A percentile compares a stretch with the other conserved stretches of the same genome.
phyloP scores from a whole-genome alignment of 768 basidiomycete genomes.

The Boletus subparvulus region DNA sequence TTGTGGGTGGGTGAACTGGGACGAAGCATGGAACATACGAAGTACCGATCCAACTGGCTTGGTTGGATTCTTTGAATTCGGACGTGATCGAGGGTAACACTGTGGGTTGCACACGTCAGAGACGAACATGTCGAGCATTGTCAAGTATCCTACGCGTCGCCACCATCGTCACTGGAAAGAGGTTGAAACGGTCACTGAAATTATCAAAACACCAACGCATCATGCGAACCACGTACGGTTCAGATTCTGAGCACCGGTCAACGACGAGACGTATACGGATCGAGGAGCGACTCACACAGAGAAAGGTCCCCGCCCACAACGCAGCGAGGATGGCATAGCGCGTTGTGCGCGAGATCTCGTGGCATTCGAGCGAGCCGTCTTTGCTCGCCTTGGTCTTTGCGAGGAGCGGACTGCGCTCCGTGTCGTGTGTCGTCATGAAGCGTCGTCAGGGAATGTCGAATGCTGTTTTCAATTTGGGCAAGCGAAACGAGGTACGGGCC shows the following conservation, averaged over 20 bases:
- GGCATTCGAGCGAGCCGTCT: conserved; percentile 42
- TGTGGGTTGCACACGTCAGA: conserved; percentile 1
- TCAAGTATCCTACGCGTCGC: conserved; percentile 16
- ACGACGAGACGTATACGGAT: background rate
- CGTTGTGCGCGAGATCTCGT: conserved; percentile 56
- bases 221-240: conserved; percentile 1
- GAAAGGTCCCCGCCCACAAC: conserved; percentile 68
- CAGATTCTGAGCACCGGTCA: background rate
- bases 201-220: background rate
- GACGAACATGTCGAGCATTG: background rate
- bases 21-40: conserved; percentile 11
- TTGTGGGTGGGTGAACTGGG: background rate
- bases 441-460: background rate
- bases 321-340: conserved; percentile 60
- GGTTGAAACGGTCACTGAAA: background rate
- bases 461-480: too few species aligned
- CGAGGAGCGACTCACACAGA: conserved; percentile 46
- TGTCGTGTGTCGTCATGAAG: conserved; percentile 1
- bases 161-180: conserved; percentile 23
- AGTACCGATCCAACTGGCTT: conserved; percentile 30
- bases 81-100: conserved; percentile 21
- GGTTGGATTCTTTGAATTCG: conserved; percentile 27
- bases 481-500: too few species aligned
- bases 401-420: conserved; percentile 33
- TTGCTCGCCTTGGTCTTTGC: background rate